A percentile compares a stretch with the other conserved stretches of the same genome.
Evolutionary conservation across 768 basidiomycete species (phyloP).

Genomic region (Thelephora ganbajun): DNA sequence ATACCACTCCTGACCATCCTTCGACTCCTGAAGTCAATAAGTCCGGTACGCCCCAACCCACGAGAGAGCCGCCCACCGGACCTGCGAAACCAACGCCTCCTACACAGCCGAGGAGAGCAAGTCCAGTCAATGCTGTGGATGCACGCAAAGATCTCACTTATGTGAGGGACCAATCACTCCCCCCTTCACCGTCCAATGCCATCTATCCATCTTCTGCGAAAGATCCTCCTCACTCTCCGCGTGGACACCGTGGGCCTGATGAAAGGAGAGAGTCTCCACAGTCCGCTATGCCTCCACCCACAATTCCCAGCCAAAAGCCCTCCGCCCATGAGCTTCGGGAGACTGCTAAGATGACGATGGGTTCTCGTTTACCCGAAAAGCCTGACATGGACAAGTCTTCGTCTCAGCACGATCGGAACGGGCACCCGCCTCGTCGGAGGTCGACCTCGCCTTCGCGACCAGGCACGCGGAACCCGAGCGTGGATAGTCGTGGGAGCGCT

Average conservation of each 20-base stretch:
- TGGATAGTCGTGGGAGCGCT: constrained; percentile 60
- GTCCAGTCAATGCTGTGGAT: background rate
- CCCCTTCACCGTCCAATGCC: constrained; percentile 9
- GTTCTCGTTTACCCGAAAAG: constrained; percentile 24
- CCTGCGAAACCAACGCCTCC: constrained; percentile 1
- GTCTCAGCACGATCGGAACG: constrained; percentile 23
- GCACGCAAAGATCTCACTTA: constrained; percentile 1
- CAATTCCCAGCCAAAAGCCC: constrained; percentile 60
- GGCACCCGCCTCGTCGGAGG: constrained; percentile 40
- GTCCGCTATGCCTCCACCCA: constrained; percentile 58
- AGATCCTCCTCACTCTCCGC: constrained; percentile 26
- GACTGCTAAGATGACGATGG: constrained; percentile 46
- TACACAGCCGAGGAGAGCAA: constrained; percentile 15
- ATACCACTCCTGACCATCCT: constrained; percentile 22
- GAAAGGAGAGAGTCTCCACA: constrained; percentile 27
- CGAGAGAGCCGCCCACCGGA: background rate
- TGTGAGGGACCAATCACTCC: constrained; percentile 9
- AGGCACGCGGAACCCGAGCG: constrained; percentile 55
- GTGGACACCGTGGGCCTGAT: constrained; percentile 24
- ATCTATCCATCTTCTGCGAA: constrained; percentile 11
- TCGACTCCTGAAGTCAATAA: constrained; percentile 7
- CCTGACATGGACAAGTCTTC: constrained; percentile 23
- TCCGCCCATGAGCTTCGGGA: constrained; percentile 73
- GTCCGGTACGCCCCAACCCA: constrained; percentile 6
- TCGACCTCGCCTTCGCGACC: constrained; percentile 50